Base-by-base conservation (phyloP, 2,329 filamentous ascomycete species). In the Aschersonia sp. region DNA sequence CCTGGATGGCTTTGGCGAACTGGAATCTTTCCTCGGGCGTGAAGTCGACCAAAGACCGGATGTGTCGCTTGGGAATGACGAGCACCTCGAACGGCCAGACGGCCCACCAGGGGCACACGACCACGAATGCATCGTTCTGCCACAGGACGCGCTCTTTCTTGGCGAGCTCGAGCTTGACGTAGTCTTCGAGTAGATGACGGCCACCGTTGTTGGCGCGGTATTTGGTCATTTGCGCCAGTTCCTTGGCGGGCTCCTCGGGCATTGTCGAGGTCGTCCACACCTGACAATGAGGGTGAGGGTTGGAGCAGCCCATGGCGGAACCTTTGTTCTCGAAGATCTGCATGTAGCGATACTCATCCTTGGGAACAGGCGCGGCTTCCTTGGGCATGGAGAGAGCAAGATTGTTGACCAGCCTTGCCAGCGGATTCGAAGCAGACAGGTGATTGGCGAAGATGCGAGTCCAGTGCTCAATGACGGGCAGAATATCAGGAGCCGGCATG, bases 321-420 rank as follows among this genome's bases (percentile, higher is more conserved):
- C 92, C 92, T 68, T 98, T 98, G 72, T 98, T 98, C 69, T 98
- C 92, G 53, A 98, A 98, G 54, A 98, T 97, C 63, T 98, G 92
- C 89, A 98, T 96, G 68, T 94, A 97, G 47, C 85, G 80, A 58
- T 94, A 88, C 65, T 94, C 87, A 47, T 85, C 77, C 46, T 74
- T 79, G 4, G 88, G 83, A 1, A 56, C 43, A 5, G 65, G 65
- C 7, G 62, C 60, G 9, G 59, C 59, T 5, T 66, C 62, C 20
- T 53, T 61, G 32, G 58, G 45, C 61, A 71, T 57, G 2, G 65
- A 61, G 5, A 75, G 60, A 4, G 64, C 56, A 4, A 71, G 62
- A 28, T 62, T 57, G 1, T 68, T 67, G 2, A 67, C 65, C 4
- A 61, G 55, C 20, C 61, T 52, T 0, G 54, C 72, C 5, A 89